Evolutionary conservation across 202 grass and related monocot genomes (phyloP), one percentile per base, ranked within the genome.

Genomic region (Musa balbisiana): DNA sequence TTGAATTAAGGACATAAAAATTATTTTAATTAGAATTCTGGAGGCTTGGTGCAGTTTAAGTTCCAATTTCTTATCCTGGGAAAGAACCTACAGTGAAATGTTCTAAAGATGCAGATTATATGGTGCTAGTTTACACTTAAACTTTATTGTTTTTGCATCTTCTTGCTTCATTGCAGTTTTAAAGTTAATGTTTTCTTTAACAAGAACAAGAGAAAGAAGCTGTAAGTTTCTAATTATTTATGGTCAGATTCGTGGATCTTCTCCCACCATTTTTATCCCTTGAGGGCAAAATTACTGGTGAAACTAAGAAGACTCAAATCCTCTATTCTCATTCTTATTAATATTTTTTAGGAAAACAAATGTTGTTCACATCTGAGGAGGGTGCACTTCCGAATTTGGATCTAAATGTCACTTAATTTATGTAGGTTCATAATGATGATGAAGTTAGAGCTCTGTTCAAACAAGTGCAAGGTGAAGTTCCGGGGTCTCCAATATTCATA

Each of bases 391-490:
- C 43, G 52, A 21, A 8, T 52, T 82, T 75, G 72, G 68, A 85
- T 79, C 78, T 55, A 71, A 81, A 79, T 69, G 23, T 84, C 54
- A 63, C n/a, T 55, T 73, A 74, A 79, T 14, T 78, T 87, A 78
- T 78, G 13, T 82, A 99, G 95, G 95, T 99, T 62, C 89, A 99
- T 77, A 99, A 95, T 55, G 91, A 99, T 88, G 95, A 99, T 85
- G 91, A 99, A 74, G 95, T 95, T 66, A 88, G 91, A 84, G 82
- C 87, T 76, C 80, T 99, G 80, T 99, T 99, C 85, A 99, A 95
- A 76, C 91, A 99, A 90, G 95, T 99, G 55, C 95, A 99, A 85
- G 95, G 95, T 68, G 95, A 99, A 90, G 95, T 99, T 80, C 95
- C 95, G 50, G 91, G 95, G 64, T 99, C 95, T 4, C 95, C 95